Base-by-base conservation (phyloP, 306 rosid genomes). In the Cicer judaicum region DNA sequence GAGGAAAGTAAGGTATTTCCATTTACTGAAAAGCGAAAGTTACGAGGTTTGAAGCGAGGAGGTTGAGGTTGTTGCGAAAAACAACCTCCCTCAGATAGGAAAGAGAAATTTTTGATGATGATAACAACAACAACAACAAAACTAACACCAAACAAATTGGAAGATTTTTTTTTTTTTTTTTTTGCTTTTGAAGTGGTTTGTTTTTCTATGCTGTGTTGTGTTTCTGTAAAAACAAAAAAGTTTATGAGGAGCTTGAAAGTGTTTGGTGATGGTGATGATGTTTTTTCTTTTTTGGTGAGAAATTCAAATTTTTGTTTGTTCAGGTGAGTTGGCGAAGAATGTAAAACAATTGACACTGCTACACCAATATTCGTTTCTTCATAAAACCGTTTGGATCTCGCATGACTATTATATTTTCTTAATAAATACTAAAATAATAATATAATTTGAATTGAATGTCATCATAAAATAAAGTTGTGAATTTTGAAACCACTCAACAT, bases 351-450 rank as follows among this genome's bases (percentile, higher is more conserved):
- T 29, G 16, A 7, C 24, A 14, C 77, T 42, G 36, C 15, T 6
- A 49, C 64, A 42, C 42, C 16, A 10, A 52, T 70, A 76, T 77
- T 81, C 84, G 67, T 85, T 85, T 16, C 85, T 86, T 81, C 40
- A 44, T 52, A 70, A 62, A 84, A 61, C 92, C 89, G 95, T 81
- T 81, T 80, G 78, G 84, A 81, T 81, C 87, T 46, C 64, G 19
- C 18, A 29, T 29, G 36, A 29, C 36, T 29, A 4, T 29, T 29
- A 29, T 29, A 29, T 29, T 29, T 29, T 29, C 4, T 29, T 29
- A 29, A 29, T 29, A 29, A 29, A 29, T 29, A 29, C 3, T 29
- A 29, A 29, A 29, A 29, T 29, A 29, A 29, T 29, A 29, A 29
- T 29, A 29, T 29, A 29, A 29, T 29, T 29, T 29, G 36, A 29